Base-by-base conservation (phyloP, 371 early-diverging fungal genomes). In the Phascolomyces articulosus region DNA sequence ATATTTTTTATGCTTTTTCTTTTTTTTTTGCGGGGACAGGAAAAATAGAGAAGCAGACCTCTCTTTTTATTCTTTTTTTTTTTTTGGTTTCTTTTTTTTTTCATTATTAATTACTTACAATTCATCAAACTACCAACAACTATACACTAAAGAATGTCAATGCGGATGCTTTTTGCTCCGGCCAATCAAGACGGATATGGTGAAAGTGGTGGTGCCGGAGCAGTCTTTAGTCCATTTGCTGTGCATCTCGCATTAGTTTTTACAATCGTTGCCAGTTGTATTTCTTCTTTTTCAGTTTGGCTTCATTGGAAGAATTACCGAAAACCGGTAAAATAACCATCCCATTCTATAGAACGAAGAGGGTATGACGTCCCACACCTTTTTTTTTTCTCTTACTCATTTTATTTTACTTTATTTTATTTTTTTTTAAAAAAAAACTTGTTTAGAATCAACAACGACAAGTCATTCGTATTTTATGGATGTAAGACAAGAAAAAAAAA, bases 221-320 rank as follows among this genome's bases (percentile, higher is more conserved):
- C 83, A 26, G 78, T 83, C 40, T 75, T 88, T n/a, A 75, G 78
- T 55, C 75, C 81, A 20, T 61, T 74, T 24, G 77, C 84, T 20
- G 83, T 86, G 38, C 79, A 82, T 66, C 60, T 83, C 9, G 89
- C 89, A 15, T 79, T 84, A 16, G 16, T 86, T 29, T 87, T 82
- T 67, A 86, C 88, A 1, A 48, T 91, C 49, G 68, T 82, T 24
- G 94, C 90, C 9, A 86, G 85, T 34, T 70, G 82, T 59, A 85
- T 94, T 40, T 91, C 95, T 11, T 56, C 91, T 18, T 75, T 83
- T 24, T 85, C 94, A 23, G 92, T 95, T 61, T 90, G 89, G 85
- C 76, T 87, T 55, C 97, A 96, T 70, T 87, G 95, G 79, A 96
- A 96, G 68, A 90, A 93, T 80, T 96, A 96, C 73, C 77, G 93